These are phyloP conservation scores for Hordeum pubiflorum DNA, from an alignment of 202 grass and related monocot species.

Conservation along the genomic window DNA sequence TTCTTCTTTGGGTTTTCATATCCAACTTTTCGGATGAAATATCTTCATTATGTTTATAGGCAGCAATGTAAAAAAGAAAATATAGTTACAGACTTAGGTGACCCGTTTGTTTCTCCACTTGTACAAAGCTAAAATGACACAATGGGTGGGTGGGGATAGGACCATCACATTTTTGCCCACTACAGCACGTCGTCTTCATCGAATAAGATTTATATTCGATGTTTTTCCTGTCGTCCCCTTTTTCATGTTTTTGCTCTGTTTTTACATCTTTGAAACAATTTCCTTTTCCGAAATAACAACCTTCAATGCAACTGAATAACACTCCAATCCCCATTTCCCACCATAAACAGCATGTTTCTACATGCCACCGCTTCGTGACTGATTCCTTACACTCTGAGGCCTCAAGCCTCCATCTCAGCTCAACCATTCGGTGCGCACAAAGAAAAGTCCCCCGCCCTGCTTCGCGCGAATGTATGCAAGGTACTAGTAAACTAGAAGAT, in stretches of 20 bases:
- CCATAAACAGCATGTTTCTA: neutral
- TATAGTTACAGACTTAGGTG: neutral
- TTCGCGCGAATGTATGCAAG: neutral
- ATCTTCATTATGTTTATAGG: neutral
- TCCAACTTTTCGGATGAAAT: too few relatives aligned
- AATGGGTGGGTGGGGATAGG: neutral
- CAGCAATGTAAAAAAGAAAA: neutral
- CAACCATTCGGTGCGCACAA: neutral
- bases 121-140: neutral
- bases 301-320: too few relatives aligned
- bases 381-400: neutral
- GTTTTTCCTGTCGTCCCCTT: neutral
- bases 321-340: neutral
- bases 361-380: neutral
- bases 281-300: neutral
- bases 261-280: neutral
- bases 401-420: neutral
- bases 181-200: neutral
- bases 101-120: neutral
- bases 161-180: neutral
- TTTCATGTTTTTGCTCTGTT: neutral
- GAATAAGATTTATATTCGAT: neutral
- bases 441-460: neutral
- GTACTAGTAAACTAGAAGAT: neutral
- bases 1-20: too few relatives aligned